A percentile compares a stretch with the other conserved stretches of the same genome.
phyloP scores from a whole-genome alignment of 2,329 filamentous ascomycete species.

The Cladophialophora carrionii region DNA sequence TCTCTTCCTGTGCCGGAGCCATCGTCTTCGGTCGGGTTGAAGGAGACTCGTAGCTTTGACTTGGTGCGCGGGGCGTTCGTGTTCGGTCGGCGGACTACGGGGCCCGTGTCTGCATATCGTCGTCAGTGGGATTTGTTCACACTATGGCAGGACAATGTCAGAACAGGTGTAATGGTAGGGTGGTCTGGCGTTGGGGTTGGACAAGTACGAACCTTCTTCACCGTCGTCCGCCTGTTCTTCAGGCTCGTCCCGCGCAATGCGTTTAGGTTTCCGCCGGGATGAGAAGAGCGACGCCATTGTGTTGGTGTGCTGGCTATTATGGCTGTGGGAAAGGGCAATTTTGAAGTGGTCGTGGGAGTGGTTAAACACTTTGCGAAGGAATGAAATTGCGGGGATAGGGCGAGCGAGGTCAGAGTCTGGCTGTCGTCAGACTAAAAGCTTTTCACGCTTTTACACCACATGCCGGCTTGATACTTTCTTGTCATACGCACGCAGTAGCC shows the following conservation, averaged over 20 bases:
- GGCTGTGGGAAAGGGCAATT: not conserved
- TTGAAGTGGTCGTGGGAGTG: not conserved
- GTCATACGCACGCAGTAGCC: too few species aligned
- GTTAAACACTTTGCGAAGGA: not conserved
- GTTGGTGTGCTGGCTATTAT: not conserved
- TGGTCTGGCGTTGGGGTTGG: not conserved
- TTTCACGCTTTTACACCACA: too few species aligned
- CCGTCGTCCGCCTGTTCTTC: conserved; percentile 63
- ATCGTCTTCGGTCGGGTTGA: conserved; percentile 65
- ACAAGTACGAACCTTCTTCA: conserved; percentile 50
- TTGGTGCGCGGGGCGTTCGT: conserved; percentile 67
- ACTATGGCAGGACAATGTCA: conserved; percentile 25
- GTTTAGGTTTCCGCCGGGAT: conserved; percentile 55
- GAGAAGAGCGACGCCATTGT: conserved; percentile 62
- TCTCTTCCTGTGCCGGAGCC: conserved; percentile 44
- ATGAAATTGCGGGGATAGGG: not conserved
- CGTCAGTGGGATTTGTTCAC: conserved; percentile 40
- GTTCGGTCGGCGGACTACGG: conserved; percentile 58
- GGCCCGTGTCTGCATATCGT: conserved; percentile 46
- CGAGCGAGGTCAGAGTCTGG: not conserved
- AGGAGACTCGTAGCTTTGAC: conserved; percentile 74
- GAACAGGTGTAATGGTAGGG: conserved; percentile 14
- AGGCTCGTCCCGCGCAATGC: conserved; percentile 73
- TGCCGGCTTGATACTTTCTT: too few species aligned
- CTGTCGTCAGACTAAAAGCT: not conserved